phyloP scores from a whole-genome alignment of 495 filamentous ascomycete genomes.

The Hypoxylon crocopeplum region DNA sequence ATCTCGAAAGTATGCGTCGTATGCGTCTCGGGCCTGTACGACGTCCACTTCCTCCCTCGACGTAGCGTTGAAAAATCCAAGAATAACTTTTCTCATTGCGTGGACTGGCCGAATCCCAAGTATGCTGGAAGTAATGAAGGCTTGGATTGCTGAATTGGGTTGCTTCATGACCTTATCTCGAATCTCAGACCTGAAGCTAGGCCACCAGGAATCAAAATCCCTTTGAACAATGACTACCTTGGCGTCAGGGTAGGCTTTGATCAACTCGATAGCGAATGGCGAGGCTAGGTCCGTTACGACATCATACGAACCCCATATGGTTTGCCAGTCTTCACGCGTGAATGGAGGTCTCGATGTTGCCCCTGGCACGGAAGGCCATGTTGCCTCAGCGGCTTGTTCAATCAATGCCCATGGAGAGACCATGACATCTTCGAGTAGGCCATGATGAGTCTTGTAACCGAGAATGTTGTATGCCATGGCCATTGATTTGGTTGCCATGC shows the following conservation, averaged over 20 bases:
- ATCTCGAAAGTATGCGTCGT: slow-evolving; percentile 17
- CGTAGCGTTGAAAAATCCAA: slow-evolving; percentile 15
- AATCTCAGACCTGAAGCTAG: slow-evolving; percentile 10
- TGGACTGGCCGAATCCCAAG: slow-evolving; percentile 2
- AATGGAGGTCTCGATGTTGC: neutral
- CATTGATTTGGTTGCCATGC: slow-evolving; percentile 32
- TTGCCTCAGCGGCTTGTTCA: slow-evolving; percentile 33
- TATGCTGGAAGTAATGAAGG: slow-evolving; percentile 10
- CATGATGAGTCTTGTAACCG: slow-evolving; percentile 28
- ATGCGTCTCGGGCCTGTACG: slow-evolving; percentile 3
- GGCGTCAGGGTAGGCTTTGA: slow-evolving; percentile 53
- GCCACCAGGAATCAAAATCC: slow-evolving; percentile 47
- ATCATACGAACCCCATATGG: slow-evolving; percentile 46
- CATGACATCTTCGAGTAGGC: neutral
- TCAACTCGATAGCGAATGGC: slow-evolving; percentile 47
- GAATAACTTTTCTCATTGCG: slow-evolving; percentile 13
- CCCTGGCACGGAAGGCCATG: slow-evolving; percentile 17
- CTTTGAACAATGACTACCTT: slow-evolving; percentile 50
- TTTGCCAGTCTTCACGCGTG: slow-evolving; percentile 47
- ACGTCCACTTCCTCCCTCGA: slow-evolving; percentile 4
- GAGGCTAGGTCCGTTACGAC: slow-evolving; percentile 47
- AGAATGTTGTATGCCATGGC: slow-evolving; percentile 22
- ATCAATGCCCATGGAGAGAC: slow-evolving; percentile 16
- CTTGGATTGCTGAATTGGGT: neutral
- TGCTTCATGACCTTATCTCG: slow-evolving; percentile 10